A percentile compares a stretch with the other conserved stretches of the same genome.
Evolutionary conservation across 116 monocot species (phyloP).

Genomic region (Dioscorea cayenensis): DNA sequence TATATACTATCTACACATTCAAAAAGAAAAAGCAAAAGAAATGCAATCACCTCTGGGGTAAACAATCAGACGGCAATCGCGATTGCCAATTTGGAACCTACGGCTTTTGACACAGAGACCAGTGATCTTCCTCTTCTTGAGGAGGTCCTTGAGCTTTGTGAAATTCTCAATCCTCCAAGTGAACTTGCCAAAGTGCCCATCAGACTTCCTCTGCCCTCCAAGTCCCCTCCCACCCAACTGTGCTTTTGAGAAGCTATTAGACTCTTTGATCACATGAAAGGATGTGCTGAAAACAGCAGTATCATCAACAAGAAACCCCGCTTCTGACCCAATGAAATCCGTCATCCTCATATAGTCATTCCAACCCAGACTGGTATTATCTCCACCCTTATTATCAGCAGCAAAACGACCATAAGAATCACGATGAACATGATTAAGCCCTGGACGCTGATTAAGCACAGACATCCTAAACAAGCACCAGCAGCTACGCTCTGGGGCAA

Average conservation of each 20-base stretch:
- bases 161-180: conserved; percentile 98
- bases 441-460: conserved; percentile 61
- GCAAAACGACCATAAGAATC: conserved; percentile 94
- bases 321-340: conserved; percentile 51
- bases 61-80: conserved; percentile 95
- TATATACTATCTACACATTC: no score
- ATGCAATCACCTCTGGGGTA: conserved; percentile 74
- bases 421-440: conserved; percentile 51
- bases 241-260: conserved; percentile 53
- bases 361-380: conserved; percentile 96
- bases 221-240: conserved; percentile 30
- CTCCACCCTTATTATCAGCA: conserved; percentile 66
- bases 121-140: conserved; percentile 94
- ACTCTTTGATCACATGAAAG: conserved; percentile 92
- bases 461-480: conserved; percentile 97
- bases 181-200: conserved; percentile 88
- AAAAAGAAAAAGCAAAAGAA: neutral
- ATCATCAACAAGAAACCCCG: conserved; percentile 63
- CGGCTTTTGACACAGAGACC: conserved; percentile 90
- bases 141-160: conserved; percentile 85
- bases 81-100: conserved; percentile 92
- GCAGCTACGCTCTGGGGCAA: conserved; percentile 60
- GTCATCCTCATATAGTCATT: conserved; percentile 86
- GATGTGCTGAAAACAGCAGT: conserved; percentile 76
- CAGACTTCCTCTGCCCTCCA: conserved; percentile 55